Evolutionary conservation across 148 eudicot genomes (phyloP).

Genomic region (Chenopodium album): DNA sequence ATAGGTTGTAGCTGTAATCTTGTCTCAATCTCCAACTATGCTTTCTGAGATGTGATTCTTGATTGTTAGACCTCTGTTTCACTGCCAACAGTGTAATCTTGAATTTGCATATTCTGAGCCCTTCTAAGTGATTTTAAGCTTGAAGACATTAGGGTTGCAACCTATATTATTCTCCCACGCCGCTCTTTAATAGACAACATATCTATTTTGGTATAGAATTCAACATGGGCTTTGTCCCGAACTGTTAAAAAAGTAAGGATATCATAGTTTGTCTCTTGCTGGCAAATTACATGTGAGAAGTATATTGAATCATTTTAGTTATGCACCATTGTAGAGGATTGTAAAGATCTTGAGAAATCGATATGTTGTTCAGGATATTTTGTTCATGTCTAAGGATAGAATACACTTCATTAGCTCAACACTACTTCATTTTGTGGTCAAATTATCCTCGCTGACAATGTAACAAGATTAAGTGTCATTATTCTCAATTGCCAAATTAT

Average conservation of each 20-base stretch:
- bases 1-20: neutral
- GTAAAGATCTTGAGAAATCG: neutral
- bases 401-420: neutral
- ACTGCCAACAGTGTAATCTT: neutral
- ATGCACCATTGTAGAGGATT: too few species aligned
- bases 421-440: neutral
- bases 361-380: neutral
- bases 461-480: neutral
- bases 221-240: too few species aligned
- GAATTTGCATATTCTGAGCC: neutral
- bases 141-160: neutral
- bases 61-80: neutral
- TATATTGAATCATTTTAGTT: neutral
- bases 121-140: neutral
- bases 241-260: too few species aligned
- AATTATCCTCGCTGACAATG: neutral
- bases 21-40: neutral
- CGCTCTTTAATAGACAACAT: neutral
- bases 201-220: neutral
- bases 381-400: neutral
- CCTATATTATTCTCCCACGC: neutral
- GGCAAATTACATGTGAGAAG: conserved; percentile 1
- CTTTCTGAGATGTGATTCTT: neutral
- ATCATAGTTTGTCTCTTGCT: neutral
- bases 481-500: neutral